These are phyloP conservation scores for Solanum appendiculatum DNA, from an alignment of 257 asterid species.

Conservation along the genomic window DNA sequence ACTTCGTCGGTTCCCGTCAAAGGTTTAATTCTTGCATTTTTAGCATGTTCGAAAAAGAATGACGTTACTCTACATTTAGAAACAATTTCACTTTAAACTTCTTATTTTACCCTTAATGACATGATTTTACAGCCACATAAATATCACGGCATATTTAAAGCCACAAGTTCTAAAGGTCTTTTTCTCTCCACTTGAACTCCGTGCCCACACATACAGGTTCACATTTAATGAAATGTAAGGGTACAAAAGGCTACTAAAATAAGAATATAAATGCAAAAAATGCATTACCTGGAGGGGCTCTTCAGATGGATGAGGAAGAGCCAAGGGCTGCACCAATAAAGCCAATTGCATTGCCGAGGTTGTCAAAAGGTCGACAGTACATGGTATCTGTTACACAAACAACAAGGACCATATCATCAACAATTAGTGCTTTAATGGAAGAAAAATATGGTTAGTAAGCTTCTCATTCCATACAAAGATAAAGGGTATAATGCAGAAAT, in stretches of 20 bases:
- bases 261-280: background rate
- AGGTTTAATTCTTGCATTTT: background rate
- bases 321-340: conserved; percentile 94
- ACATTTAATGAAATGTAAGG: background rate
- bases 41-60: background rate
- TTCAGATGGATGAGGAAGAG: conserved; percentile 95
- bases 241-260: background rate
- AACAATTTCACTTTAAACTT: background rate
- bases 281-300: conserved; percentile 84
- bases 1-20: background rate
- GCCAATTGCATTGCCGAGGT: conserved; percentile 97
- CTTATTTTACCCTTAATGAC: background rate
- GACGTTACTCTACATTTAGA: background rate
- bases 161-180: background rate
- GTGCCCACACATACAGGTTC: background rate
- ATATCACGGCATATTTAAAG: background rate
- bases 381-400: conserved; percentile 57
- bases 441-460: background rate
- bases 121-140: background rate
- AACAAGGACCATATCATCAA: background rate
- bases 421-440: background rate
- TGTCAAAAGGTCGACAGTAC: conserved; percentile 84
- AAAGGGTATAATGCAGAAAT: conserved; percentile 5
- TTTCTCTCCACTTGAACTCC: background rate
- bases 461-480: conserved; percentile 6